Base-by-base conservation (phyloP, 345 rosid genomes). In the Fremontodendron californicum region DNA sequence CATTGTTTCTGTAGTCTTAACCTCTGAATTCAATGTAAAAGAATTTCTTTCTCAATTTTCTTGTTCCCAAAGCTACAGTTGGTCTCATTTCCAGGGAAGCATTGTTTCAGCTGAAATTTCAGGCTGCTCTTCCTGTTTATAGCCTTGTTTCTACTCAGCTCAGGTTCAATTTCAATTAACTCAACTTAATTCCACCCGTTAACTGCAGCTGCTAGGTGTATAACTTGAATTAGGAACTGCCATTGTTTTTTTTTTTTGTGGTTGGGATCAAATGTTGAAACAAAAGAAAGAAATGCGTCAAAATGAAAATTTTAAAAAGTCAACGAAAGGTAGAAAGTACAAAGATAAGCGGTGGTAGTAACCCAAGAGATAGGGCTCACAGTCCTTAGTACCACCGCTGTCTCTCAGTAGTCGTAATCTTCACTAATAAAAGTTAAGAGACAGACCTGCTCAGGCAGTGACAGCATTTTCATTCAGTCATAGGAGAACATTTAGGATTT, bases 401-500 rank as follows among this genome's bases (percentile, higher is more conserved):
- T n/a, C n/a, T n/a, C n/a, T n/a, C n/a, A n/a, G n/a, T n/a, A n/a
- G n/a, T n/a, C n/a, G n/a, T n/a, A n/a, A n/a, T n/a, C n/a, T n/a
- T n/a, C n/a, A n/a, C n/a, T n/a, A n/a, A n/a, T n/a, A n/a, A n/a
- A n/a, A n/a, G n/a, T n/a, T n/a, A n/a, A n/a, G n/a, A n/a, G n/a
- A n/a, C n/a, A n/a, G n/a, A n/a, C n/a, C n/a, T n/a, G n/a, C n/a
- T n/a, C n/a, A n/a, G n/a, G n/a, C n/a, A n/a, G n/a, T n/a, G n/a
- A n/a, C n/a, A n/a, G n/a, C n/a, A 33, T 33, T 33, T 33, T 33
- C 35, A 33, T 33, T 33, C 35, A 33, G 2, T 33, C 35, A 1
- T 0, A 49, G 3, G 3, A 3, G 0, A 16, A 45, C 9, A 1
- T 43, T 1, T 95, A 72, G 99, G 99, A 31, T 91, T 87, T 77